These are phyloP conservation scores for Hirsutella minnesotensis DNA, from an alignment of 2,329 filamentous ascomycete species.

Conservation along the genomic window DNA sequence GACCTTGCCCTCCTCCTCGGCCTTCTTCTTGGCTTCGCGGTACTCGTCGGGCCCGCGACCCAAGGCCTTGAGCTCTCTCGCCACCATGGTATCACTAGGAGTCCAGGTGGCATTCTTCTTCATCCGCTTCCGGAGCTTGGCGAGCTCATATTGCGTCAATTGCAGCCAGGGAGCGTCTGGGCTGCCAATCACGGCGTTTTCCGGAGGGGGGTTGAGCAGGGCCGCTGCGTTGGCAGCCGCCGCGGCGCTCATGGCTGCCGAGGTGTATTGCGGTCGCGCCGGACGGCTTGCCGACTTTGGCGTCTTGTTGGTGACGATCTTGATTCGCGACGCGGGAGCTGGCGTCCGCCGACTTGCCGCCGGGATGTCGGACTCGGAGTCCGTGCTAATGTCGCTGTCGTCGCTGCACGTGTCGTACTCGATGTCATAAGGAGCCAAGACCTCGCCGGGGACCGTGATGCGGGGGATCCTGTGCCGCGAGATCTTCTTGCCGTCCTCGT, in stretches of 20 bases:
- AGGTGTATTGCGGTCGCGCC: slow-evolving; percentile 20
- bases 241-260: slow-evolving; percentile 23
- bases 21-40: slow-evolving; percentile 48
- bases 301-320: slow-evolving; percentile 29
- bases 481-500: slow-evolving; percentile 32
- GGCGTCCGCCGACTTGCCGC: slow-evolving; percentile 24
- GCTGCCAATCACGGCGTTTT: slow-evolving; percentile 46
- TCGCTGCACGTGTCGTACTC: slow-evolving; percentile 48
- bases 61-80: slow-evolving; percentile 60
- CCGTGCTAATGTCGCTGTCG: slow-evolving; percentile 40
- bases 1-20: slow-evolving; percentile 50
- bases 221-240: slow-evolving; percentile 28
- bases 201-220: slow-evolving; percentile 44
- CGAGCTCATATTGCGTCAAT: slow-evolving; percentile 52
- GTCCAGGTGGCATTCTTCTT: slow-evolving; percentile 86
- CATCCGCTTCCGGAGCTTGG: slow-evolving; percentile 68
- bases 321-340: slow-evolving; percentile 32
- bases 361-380: slow-evolving; percentile 33
- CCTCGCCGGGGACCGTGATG: slow-evolving; percentile 55
- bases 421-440: slow-evolving; percentile 52
- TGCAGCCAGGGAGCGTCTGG: slow-evolving; percentile 53
- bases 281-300: slow-evolving; percentile 33
- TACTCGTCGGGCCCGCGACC: slow-evolving; percentile 56
- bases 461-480: slow-evolving; percentile 37
- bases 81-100: slow-evolving; percentile 77